Conservation (phyloP, 805 yeast species). For the Starmerella floris region DNA sequence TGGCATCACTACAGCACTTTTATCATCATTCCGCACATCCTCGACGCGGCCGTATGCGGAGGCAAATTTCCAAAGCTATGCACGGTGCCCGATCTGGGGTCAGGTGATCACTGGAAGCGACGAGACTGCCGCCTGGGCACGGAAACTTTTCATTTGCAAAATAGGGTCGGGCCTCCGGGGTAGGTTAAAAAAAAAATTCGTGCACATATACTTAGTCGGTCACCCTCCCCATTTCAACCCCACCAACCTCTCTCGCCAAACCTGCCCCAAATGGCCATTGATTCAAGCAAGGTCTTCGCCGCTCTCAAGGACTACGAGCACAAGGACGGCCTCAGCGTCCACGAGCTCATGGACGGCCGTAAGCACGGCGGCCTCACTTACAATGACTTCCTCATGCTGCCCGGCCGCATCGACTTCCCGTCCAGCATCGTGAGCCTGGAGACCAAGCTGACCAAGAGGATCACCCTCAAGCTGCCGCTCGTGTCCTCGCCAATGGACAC, state of each 20-base stretch:
- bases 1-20: no score
- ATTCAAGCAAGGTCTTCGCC: conserved; percentile 40
- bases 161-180: no score
- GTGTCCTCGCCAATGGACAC: conserved; percentile 99
- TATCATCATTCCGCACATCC: no score
- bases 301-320: conserved; percentile 49
- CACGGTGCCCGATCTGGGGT: no score
- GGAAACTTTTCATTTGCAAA: no score
- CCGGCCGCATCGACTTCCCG: conserved; percentile 86
- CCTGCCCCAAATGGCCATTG: conserved; percentile 10
- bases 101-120: no score
- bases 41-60: no score
- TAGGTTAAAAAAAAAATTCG: conserved; percentile 3
- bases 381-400: conserved; percentile 88
- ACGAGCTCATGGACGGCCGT: conserved; percentile 77
- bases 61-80: no score
- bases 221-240: not conserved
- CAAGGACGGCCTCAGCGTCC: conserved; percentile 76
- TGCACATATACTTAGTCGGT: not conserved
- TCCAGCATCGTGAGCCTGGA: conserved; percentile 66
- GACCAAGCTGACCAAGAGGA: conserved; percentile 79
- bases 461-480: conserved; percentile 83
- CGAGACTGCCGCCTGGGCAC: no score
- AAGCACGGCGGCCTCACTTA: conserved; percentile 92
- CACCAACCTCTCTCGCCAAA: not conserved